Percentiles rank a stretch among this genome's conserved stretches.
phyloP scores from a whole-genome alignment of 768 basidiomycete species.

The Pleurotus platypus region DNA sequence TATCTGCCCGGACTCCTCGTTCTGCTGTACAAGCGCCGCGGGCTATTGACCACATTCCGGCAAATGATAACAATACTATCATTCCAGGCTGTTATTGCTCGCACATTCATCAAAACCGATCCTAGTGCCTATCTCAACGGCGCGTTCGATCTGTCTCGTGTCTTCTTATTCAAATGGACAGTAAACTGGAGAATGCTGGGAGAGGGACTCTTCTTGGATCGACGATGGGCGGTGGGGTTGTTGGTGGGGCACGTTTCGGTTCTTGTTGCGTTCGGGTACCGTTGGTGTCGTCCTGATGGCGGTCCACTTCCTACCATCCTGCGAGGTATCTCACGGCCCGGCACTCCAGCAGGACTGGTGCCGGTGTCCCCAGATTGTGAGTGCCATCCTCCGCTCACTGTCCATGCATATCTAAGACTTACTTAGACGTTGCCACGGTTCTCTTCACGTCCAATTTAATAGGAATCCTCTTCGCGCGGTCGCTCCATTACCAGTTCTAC shows the following conservation, averaged over 20 bases:
- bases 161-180: slow-evolving; percentile 95
- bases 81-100: slow-evolving; percentile 60
- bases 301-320: slow-evolving; percentile 55
- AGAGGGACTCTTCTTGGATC: slow-evolving; percentile 72
- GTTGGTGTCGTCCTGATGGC: slow-evolving; percentile 77
- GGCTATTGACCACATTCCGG: slow-evolving; percentile 47
- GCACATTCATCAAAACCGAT: slow-evolving; percentile 64
- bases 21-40: slow-evolving; percentile 72
- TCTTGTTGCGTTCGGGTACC: slow-evolving; percentile 64
- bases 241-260: slow-evolving; percentile 61
- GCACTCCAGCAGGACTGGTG: slow-evolving; percentile 39
- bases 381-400: slow-evolving; percentile 18
- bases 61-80: slow-evolving; percentile 45
- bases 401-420: slow-evolving; percentile 9
- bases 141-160: slow-evolving; percentile 85
- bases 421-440: slow-evolving; percentile 69
- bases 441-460: slow-evolving; percentile 91
- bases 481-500: slow-evolving; percentile 97
- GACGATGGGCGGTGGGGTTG: slow-evolving; percentile 55
- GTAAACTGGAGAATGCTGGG: slow-evolving; percentile 94
- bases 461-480: slow-evolving; percentile 89
- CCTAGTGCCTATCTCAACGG: slow-evolving; percentile 61
- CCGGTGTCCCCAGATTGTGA: slow-evolving; percentile 63
- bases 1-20: slow-evolving; percentile 89
- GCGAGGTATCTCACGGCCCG: slow-evolving; percentile 51